Base-by-base conservation (phyloP, 1,284 basidiomycete species). In the Boletus chippewaensis region DNA sequence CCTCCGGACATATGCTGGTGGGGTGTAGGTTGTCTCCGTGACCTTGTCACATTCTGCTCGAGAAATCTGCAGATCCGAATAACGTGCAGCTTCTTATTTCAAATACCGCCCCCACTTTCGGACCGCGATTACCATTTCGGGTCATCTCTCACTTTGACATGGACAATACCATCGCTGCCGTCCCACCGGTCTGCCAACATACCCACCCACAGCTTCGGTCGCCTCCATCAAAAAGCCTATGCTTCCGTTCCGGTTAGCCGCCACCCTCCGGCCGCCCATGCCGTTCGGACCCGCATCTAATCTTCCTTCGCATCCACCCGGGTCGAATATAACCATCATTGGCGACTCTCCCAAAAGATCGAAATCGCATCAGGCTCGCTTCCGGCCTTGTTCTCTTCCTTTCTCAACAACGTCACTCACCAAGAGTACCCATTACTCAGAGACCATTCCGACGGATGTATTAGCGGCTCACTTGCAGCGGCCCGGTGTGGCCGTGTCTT, bases 31-130 rank as follows among this genome's bases (percentile, higher is more conserved):
- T 43, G 47, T 40, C 35, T 47, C 13, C 26, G 60, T 61, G 48
- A 59, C 52, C 20, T 35, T 39, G 64, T 68, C 55, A 62, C 22
- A 22, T 22, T 6, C 51, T 9, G 29, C 47, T 39, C 20, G 40
- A 45, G 10, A 36, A 46, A 64, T 68, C 64, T 66, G 66, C 59
- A 65, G 63, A 65, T 68, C 63, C 57, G 55, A 56, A 57, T 61
- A 65, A 63, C 63, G 54, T 67, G 57, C 49, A 31, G 55, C 64
- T 68, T 69, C 67, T 46, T 44, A 67, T 69, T 69, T 67, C 52
- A 57, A 69, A 69, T 69, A 1, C 1, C 16, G 4, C 15, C 54
- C 50, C 20, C 4, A 12, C 22, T 29, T 4, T 22, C 45, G 57
- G 61, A 32, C 31, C 50, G 40, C 32, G n/a, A 53, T 46, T 45